Conservation (phyloP, 2,329 filamentous ascomycete species). For the Pseudopyricularia javanii region DNA sequence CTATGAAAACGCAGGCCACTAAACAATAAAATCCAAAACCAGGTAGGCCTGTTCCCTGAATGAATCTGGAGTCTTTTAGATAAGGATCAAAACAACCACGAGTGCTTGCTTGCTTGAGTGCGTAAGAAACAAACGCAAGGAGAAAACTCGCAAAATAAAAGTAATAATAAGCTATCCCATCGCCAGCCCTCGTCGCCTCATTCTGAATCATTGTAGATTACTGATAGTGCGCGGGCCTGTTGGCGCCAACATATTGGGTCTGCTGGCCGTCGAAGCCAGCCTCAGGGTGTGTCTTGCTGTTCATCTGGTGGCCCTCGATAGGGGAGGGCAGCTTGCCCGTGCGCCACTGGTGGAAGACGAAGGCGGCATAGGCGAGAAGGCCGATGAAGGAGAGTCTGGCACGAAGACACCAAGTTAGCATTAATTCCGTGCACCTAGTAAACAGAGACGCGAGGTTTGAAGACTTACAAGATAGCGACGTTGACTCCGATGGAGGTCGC, state of each 20-base stretch:
- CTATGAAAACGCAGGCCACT: neutral
- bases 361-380: slow-evolving; percentile 17
- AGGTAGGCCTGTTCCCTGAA: too few species aligned
- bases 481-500: slow-evolving; percentile 7
- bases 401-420: neutral
- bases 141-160: neutral
- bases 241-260: neutral
- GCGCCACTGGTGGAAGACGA: slow-evolving; percentile 10
- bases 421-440: neutral
- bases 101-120: neutral
- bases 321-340: neutral
- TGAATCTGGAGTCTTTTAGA: too few species aligned
- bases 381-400: slow-evolving; percentile 18
- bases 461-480: slow-evolving; percentile 16
- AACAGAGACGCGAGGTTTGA: neutral
- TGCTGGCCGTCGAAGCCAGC: neutral
- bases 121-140: neutral
- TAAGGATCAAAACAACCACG: neutral
- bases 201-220: neutral
- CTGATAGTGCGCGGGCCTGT: neutral
- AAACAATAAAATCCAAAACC: neutral
- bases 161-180: neutral
- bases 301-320: neutral
- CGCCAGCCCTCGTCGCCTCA: neutral
- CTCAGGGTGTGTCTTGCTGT: neutral